Evolutionary conservation across 148 eudicot species (phyloP), one percentile per base, ranked within the genome.

Genomic region (Linanthus parryae): DNA sequence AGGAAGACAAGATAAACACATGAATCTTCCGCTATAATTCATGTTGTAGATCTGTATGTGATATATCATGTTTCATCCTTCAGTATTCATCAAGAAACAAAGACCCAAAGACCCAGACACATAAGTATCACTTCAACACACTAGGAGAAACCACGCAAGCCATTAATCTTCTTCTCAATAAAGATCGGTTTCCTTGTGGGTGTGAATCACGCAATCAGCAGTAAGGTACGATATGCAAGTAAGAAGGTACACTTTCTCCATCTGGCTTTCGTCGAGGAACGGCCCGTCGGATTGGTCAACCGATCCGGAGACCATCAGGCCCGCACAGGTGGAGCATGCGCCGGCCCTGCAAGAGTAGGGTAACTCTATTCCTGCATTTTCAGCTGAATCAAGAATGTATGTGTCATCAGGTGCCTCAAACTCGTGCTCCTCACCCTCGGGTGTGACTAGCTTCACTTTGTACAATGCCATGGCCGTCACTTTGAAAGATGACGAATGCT

Each of bases 171-270:
- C n/a, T n/a, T n/a, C 20, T 75, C 47, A 85, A 67, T 76, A 85
- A 56, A 85, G 81, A 3, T 79, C 95, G 25, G 59, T 59, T 52
- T 85, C 95, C 75, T 82, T 86, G 76, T 82, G 90, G 4, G 92
- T 81, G 47, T 81, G 88, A 52, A 88, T 78, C 37, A 83, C 88
- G 65, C 83, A 76, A 58, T 88, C 92, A 0, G 67, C 44, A 29
- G 66, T 69, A 2, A 92, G 92, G 78, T 88, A 83, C 0, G 96
- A 67, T 40, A 88, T 59, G 54, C 96, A 88, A 2, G 96, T 88
- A 51, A 88, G 72, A 53, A 84, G 22, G 53, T 84, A 88, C 9
- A 88, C 92, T 7, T 78, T 45, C 49, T 5, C 49, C 20, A 22
- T 45, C 49, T 45, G 49, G 12, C n/a, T 24, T 17, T 42, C 46